Percentiles rank a stretch among this genome's conserved stretches.
phyloP scores from a whole-genome alignment of 2,329 filamentous ascomycete species.

The Cercospora beticola region DNA sequence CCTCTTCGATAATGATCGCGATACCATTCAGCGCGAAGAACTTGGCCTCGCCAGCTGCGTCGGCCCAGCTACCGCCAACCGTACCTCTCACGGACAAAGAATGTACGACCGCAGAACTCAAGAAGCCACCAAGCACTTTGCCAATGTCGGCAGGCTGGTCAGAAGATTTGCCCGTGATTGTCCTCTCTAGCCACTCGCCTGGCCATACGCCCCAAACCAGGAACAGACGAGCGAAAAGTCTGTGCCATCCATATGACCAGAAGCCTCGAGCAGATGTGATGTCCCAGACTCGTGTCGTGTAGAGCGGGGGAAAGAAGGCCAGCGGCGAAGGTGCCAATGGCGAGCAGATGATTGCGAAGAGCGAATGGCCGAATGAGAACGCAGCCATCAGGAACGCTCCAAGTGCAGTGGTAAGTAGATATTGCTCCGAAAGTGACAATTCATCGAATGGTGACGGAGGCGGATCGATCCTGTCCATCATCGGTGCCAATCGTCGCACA shows the following conservation, averaged over 20 bases:
- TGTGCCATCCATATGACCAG: slow-evolving; percentile 49
- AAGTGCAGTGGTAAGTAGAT: slow-evolving; percentile 42
- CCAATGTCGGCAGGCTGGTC: slow-evolving; percentile 44
- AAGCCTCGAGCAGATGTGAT: slow-evolving; percentile 43
- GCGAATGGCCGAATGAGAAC: slow-evolving; percentile 45
- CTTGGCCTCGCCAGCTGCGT: slow-evolving; percentile 35
- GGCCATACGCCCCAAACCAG: slow-evolving; percentile 50
- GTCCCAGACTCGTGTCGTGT: slow-evolving; percentile 45
- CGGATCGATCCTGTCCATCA: slow-evolving; percentile 9
- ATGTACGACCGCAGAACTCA: slow-evolving; percentile 45
- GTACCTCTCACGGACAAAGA: slow-evolving; percentile 44
- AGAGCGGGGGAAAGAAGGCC: slow-evolving; percentile 48
- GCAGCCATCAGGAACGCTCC: slow-evolving; percentile 48
- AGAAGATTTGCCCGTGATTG: slow-evolving; percentile 38
- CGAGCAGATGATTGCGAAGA: slow-evolving; percentile 43
- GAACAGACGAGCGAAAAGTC: slow-evolving; percentile 47
- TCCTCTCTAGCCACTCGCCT: slow-evolving; percentile 46
- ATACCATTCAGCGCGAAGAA: slow-evolving; percentile 37
- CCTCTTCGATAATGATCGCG: slow-evolving; percentile 35
- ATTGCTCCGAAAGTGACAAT: slow-evolving; percentile 38
- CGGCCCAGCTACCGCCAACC: slow-evolving; percentile 40
- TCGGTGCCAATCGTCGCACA: slow-evolving; percentile 30
- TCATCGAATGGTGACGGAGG: slow-evolving; percentile 38
- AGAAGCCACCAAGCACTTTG: slow-evolving; percentile 46
- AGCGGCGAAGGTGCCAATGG: slow-evolving; percentile 44